Evolutionary conservation across 1,139 yeast genomes (phyloP), one percentile per base, ranked within the genome.

Genomic region (Sugiyamaella grinbergsii): DNA sequence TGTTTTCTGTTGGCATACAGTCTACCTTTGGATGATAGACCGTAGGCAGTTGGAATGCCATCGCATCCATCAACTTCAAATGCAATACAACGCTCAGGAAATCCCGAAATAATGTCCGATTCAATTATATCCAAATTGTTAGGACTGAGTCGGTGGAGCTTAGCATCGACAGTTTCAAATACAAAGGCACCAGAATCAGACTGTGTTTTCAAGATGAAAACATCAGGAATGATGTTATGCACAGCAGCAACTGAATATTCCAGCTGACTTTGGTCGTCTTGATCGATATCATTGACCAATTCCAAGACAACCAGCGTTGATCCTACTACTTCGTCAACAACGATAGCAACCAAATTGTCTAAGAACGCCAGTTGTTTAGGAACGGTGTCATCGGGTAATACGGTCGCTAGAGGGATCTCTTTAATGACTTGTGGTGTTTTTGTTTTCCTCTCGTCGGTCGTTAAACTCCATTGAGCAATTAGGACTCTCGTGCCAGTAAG

Each of bases 41-140:
- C 96, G 65, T 87, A 85, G 0, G 83, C 83, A 40, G 78, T 71
- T 26, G 65, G 57, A n/a, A 8, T 16, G 10, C 8, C 26, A 19
- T 20, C n/a, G 2, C 15, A 31, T 10, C 47, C 46, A 34, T 49
- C 49, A 15, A 62, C 64, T 20, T 65, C 63, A 58, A 82, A 78
- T 52, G 83, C 85, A 51, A 77, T 78, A 61, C 91, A 87, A 36
- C 86, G 70, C 61, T 81, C 86, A 1, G 94, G 94, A 59, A 88
- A 82, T 54, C 74, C 72, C 1, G 79, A 66, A 36, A 64, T 34
- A 5, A 83, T 59, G 23, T 71, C 62, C 1, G 60, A 58, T 16
- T 71, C 61, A 1, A 62, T 70, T 10, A 61, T 57, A 28, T 57
- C 62, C 11, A 66, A 55, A 32, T 44, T 39, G 2, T 7, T 5